Evolutionary conservation across 1,139 yeast genomes (phyloP).

Genomic region (Tardiomyces depauwii): DNA sequence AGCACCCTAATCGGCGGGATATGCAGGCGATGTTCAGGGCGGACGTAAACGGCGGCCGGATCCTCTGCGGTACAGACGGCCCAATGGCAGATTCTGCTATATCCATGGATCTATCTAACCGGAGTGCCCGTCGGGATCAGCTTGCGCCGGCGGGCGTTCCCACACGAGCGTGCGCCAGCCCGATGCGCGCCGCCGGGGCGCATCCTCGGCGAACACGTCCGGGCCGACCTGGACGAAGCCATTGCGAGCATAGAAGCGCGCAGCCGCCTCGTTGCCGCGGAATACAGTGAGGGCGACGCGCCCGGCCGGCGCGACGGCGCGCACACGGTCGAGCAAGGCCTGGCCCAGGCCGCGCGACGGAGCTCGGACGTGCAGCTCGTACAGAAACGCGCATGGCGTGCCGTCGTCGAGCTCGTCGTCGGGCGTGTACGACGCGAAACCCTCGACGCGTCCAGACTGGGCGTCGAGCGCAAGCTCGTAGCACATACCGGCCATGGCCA

Average conservation of each 20-base stretch:
- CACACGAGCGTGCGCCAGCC: not conserved
- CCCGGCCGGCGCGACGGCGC: constrained; percentile 3
- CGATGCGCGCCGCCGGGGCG: not conserved
- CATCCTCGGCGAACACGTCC: not conserved
- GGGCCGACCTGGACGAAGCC: constrained; percentile 9
- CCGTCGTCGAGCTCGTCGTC: constrained; percentile 24
- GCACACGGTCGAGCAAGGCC: constrained; percentile 22
- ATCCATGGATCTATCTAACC: no score
- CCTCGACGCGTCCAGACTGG: constrained; percentile 19
- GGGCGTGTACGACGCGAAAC: constrained; percentile 35
- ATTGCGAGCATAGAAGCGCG: constrained; percentile 14
- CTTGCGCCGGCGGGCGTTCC: no score
- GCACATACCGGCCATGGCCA: constrained; percentile 35
- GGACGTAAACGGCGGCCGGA: no score
- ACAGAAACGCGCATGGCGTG: constrained; percentile 36
- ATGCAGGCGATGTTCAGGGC: no score
- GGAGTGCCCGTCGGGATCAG: no score
- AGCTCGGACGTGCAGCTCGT: constrained; percentile 39
- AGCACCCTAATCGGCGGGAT: no score
- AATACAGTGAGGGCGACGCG: constrained; percentile 18
- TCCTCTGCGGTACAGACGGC: no score
- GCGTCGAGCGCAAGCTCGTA: constrained; percentile 26
- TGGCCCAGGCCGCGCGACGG: constrained; percentile 31
- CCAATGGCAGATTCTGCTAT: no score
- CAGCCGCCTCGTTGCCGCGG: constrained; percentile 17